phyloP scores from a whole-genome alignment of 352 stramenopile species.

The Phytophthora macrochlamydospora region DNA sequence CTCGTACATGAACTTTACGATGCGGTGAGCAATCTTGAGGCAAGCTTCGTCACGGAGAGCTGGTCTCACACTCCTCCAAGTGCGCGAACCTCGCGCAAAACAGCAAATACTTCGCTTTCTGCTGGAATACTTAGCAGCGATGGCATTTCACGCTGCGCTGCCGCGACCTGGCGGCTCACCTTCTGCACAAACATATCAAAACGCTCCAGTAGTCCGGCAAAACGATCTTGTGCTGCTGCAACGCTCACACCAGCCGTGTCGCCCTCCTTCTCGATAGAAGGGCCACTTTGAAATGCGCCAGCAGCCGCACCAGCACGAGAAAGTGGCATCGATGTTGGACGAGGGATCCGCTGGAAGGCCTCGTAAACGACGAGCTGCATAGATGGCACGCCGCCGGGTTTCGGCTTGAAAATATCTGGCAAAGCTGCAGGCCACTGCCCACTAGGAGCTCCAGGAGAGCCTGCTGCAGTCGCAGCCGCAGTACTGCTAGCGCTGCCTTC shows the following conservation, averaged over 20 bases:
- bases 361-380: slow-evolving; percentile 98
- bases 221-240: slow-evolving; percentile 74
- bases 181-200: slow-evolving; percentile 91
- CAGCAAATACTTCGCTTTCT: slow-evolving; percentile 86
- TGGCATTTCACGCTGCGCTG: slow-evolving; percentile 77
- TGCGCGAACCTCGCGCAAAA: slow-evolving; percentile 80
- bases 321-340: slow-evolving; percentile 90
- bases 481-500: slow-evolving; percentile 54
- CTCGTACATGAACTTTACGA: slow-evolving; percentile 98
- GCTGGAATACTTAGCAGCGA: slow-evolving; percentile 68
- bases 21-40: slow-evolving; percentile 95
- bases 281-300: slow-evolving; percentile 32
- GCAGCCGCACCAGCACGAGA: slow-evolving; percentile 55
- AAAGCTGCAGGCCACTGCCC: slow-evolving; percentile 76
- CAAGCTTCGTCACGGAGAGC: slow-evolving; percentile 89
- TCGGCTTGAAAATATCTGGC: slow-evolving; percentile 95
- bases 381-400: slow-evolving; percentile 89
- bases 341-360: slow-evolving; percentile 95
- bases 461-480: slow-evolving; percentile 29
- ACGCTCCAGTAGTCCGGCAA: slow-evolving; percentile 85
- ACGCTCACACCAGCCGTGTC: slow-evolving; percentile 68
- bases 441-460: slow-evolving; percentile 44
- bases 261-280: slow-evolving; percentile 47
- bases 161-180: slow-evolving; percentile 73
- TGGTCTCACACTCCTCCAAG: slow-evolving; percentile 80